phyloP scores from a whole-genome alignment of 306 rosid genomes.

The Chamaecrista fasciculata region DNA sequence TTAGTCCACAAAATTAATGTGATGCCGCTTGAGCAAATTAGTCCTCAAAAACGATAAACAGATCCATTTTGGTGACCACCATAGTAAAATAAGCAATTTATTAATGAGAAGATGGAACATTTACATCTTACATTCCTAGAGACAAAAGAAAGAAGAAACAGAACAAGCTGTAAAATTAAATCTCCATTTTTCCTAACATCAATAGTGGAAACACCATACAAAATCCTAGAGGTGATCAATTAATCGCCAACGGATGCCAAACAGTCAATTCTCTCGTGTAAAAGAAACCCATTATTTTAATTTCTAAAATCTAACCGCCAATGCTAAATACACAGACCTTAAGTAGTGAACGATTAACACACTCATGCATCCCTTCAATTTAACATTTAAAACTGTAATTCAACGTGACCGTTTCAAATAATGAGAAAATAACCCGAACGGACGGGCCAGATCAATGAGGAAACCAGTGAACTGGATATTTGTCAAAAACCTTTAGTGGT shows the following conservation, averaged over 20 bases:
- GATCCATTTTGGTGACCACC: background rate
- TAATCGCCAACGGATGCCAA: background rate
- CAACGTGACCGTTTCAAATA: background rate
- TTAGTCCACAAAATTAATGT: background rate
- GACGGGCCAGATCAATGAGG: too few relatives aligned
- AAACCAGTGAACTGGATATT: too few relatives aligned
- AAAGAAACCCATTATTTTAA: background rate
- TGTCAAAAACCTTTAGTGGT: too few relatives aligned
- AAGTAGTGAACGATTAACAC: background rate
- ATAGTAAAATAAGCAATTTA: background rate
- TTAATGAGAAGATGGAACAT: background rate
- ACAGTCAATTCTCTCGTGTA: background rate
- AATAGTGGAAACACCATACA: conserved; percentile 2
- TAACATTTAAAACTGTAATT: background rate
- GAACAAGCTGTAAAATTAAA: background rate
- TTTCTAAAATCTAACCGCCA: background rate
- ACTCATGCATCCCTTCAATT: background rate
- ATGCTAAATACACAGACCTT: background rate
- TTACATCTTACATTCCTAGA: background rate
- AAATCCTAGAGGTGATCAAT: background rate
- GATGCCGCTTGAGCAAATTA: background rate
- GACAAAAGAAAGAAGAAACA: background rate
- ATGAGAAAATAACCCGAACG: too few relatives aligned
- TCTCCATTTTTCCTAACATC: background rate
- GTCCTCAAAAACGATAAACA: background rate